These are phyloP conservation scores for Yamadazyma philogaea DNA, from an alignment of 805 yeast species.

Conservation along the genomic window DNA sequence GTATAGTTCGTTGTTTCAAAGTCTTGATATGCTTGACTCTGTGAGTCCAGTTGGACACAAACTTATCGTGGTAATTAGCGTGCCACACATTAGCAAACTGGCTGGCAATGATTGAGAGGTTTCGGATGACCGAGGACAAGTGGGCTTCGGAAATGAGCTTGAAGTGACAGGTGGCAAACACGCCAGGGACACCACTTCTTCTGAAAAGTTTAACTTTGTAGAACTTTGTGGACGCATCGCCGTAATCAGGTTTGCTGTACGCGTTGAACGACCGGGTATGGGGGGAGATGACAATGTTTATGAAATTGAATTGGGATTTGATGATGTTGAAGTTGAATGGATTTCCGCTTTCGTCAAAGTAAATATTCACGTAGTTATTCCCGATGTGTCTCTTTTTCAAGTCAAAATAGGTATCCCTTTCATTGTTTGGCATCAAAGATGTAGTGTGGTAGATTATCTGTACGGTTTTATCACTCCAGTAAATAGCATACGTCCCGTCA, in stretches of 20 bases:
- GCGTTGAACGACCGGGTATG: conserved; percentile 27
- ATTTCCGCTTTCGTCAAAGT: conserved; percentile 67
- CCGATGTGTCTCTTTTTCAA: conserved; percentile 84
- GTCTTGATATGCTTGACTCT: conserved; percentile 53
- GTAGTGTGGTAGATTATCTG: conserved; percentile 78
- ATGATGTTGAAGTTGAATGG: conserved; percentile 69
- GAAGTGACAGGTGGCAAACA: conserved; percentile 72
- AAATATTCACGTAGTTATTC: conserved; percentile 76
- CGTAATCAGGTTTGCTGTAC: neutral
- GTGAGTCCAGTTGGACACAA: conserved; percentile 64
- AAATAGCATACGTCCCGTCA: conserved; percentile 75
- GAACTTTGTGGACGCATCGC: conserved; percentile 20
- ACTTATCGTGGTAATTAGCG: conserved; percentile 43
- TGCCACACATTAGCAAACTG: conserved; percentile 79
- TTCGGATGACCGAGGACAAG: conserved; percentile 63
- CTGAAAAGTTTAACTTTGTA: conserved; percentile 65
- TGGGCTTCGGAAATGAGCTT: conserved; percentile 62
- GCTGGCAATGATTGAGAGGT: conserved; percentile 60
- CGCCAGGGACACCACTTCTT: conserved; percentile 69
- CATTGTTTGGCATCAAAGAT: conserved; percentile 69
- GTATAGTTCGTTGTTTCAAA: conserved; percentile 26
- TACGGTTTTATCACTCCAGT: conserved; percentile 67
- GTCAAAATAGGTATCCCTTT: conserved; percentile 41
- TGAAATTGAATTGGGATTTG: conserved; percentile 76
- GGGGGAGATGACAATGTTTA: conserved; percentile 76